Evolutionary conservation across 2,329 filamentous ascomycete genomes (phyloP).

Genomic region (Beauveria varroae): DNA sequence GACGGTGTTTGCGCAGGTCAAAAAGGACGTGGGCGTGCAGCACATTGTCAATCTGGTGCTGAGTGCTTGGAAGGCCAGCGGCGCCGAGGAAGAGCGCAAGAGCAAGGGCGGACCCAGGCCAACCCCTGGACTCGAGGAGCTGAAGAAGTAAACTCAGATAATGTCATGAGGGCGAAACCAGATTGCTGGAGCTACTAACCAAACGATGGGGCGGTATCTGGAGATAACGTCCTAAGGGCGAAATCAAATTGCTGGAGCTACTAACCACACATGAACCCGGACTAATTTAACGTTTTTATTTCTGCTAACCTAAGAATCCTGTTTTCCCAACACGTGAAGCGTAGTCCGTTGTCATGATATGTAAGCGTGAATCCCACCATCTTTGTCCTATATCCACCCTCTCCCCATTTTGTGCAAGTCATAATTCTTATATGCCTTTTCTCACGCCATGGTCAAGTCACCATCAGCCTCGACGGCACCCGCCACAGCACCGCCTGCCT

Average conservation of each 20-base stretch:
- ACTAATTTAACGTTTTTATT: neutral
- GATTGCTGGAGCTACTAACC: neutral
- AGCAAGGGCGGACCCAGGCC: constrained; percentile 48
- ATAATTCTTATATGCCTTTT: neutral
- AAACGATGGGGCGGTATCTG: neutral
- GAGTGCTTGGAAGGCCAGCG: constrained; percentile 88
- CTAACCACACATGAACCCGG: neutral
- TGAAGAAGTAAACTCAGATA: constrained; percentile 23
- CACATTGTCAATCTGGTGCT: constrained; percentile 83
- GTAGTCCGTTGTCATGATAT: constrained; percentile 9
- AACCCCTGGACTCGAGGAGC: constrained; percentile 46
- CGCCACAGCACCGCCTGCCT: constrained; percentile 19
- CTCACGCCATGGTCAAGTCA: constrained; percentile 27
- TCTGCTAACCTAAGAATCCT: neutral
- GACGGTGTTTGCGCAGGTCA: constrained; percentile 96
- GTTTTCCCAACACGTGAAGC: constrained; percentile 8
- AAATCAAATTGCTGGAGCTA: neutral
- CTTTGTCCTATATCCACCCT: neutral
- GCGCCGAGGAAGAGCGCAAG: constrained; percentile 57
- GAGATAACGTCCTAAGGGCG: neutral
- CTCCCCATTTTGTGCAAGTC: neutral
- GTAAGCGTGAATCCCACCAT: neutral
- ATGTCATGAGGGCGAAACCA: neutral
- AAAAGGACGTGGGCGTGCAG: constrained; percentile 76
- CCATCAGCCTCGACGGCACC: constrained; percentile 17